phyloP scores from a whole-genome alignment of 768 basidiomycete genomes.

The Termitomyces sp. region DNA sequence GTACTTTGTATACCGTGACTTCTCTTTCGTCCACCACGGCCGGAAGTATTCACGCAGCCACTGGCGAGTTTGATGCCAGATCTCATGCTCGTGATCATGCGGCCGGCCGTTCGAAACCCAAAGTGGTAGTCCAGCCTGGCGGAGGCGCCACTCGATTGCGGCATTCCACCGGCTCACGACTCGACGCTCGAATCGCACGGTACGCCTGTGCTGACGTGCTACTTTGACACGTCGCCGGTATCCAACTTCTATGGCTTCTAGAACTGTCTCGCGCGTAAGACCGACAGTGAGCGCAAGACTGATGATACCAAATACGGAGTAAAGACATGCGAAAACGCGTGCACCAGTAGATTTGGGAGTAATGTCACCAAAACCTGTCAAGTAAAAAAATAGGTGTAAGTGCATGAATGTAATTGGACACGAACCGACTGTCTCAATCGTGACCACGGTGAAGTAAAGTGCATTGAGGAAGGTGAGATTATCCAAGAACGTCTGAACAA shows the following conservation, averaged over 20 bases:
- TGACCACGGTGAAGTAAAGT: slow-evolving; percentile 73
- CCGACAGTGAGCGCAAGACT: slow-evolving; percentile 62
- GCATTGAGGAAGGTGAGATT: slow-evolving; percentile 63
- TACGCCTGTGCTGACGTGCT: slow-evolving; percentile 43
- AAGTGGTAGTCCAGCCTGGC: slow-evolving; percentile 39
- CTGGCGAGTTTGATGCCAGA: background rate
- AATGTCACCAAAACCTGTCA: slow-evolving; percentile 73
- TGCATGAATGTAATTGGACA: background rate
- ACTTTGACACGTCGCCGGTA: slow-evolving; percentile 52
- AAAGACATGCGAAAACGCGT: slow-evolving; percentile 58
- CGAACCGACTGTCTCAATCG: slow-evolving; percentile 65
- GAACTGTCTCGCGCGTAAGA: slow-evolving; percentile 63
- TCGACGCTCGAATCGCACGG: slow-evolving; percentile 35
- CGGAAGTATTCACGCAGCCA: slow-evolving; percentile 3
- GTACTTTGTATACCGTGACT: background rate
- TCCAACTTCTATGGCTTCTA: slow-evolving; percentile 68
- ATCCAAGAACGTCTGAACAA: slow-evolving; percentile 51
- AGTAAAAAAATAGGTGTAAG: slow-evolving; percentile 5
- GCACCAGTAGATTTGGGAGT: slow-evolving; percentile 44
- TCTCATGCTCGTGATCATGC: background rate
- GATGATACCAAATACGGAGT: slow-evolving; percentile 57
- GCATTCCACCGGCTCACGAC: slow-evolving; percentile 53
- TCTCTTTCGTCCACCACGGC: slow-evolving; percentile 3
- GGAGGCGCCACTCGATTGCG: slow-evolving; percentile 63
- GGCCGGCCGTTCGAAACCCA: slow-evolving; percentile 45